Conservation (phyloP, 78 protist genomes). For the Ministeria vibrans region DNA sequence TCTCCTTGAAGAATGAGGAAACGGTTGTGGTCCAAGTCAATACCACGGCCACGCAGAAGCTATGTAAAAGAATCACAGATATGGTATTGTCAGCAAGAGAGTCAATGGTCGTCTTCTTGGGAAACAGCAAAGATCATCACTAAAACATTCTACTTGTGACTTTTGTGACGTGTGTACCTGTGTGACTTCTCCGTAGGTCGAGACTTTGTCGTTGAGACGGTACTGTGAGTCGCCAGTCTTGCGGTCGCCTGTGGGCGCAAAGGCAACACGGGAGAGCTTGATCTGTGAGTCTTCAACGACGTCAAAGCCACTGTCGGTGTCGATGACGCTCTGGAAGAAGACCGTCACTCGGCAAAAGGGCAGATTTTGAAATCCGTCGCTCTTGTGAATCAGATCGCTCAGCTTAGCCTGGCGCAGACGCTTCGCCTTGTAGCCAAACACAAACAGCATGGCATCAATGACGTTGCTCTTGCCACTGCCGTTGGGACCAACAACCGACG, state of each 20-base stretch:
- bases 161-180: no score
- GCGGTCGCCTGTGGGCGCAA: no score
- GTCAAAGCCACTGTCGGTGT: constrained; percentile 46
- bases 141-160: no score
- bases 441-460: constrained; percentile 97
- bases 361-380: constrained; percentile 57
- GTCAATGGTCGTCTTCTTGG: no score
- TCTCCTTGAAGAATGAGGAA: constrained; percentile 94
- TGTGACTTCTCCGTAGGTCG: constrained; percentile 51
- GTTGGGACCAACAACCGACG: constrained; percentile 98
- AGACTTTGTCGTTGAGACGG: constrained; percentile 50
- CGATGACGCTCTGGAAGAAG: constrained; percentile 85
- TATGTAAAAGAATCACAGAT: no score
- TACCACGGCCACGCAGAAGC: constrained; percentile 67
- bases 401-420: constrained; percentile 85
- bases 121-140: no score
- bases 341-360: constrained; percentile 78
- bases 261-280: constrained; percentile 77
- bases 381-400: constrained; percentile 93
- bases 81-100: no score
- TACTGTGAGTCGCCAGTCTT: constrained; percentile 55
- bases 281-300: constrained; percentile 68
- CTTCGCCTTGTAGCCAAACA: constrained; percentile 92
- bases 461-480: constrained; percentile 99
- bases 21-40: constrained; percentile 97